Conservation (phyloP, 148 eudicot species). For the Rhododendron molle region DNA sequence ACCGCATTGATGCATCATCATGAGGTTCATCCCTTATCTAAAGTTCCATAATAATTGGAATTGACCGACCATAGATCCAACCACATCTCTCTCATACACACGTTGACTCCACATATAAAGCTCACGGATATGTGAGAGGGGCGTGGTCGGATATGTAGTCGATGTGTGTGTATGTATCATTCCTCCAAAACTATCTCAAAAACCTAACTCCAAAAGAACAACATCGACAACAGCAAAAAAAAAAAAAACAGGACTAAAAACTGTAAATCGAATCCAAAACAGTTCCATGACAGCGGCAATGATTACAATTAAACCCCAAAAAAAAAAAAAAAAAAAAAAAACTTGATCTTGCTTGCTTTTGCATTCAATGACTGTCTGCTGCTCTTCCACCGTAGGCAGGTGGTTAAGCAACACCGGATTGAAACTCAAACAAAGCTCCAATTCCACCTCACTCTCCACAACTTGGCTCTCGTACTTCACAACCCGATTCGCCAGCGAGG, state of each 20-base stretch:
- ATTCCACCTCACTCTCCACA: constrained; percentile 9
- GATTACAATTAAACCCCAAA: neutral
- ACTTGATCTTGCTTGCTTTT: too few species aligned
- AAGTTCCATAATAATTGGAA: too few species aligned
- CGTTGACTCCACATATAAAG: too few species aligned
- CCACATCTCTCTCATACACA: too few species aligned
- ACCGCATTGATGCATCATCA: too few species aligned
- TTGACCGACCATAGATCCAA: too few species aligned
- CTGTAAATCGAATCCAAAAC: neutral
- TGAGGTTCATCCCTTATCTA: too few species aligned
- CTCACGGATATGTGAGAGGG: too few species aligned
- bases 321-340: neutral
- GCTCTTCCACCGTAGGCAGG: neutral
- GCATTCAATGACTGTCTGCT: neutral
- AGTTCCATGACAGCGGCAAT: too few species aligned
- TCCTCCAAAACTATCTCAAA: neutral
- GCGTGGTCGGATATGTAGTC: too few species aligned
- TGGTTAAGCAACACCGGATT: constrained; percentile 1
- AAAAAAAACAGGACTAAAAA: neutral
- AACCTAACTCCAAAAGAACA: neutral
- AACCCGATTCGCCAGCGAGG: constrained; percentile 18
- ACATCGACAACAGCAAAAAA: neutral
- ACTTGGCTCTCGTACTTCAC: neutral
- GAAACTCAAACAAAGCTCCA: constrained; percentile 25
- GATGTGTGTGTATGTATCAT: too few species aligned